Evolutionary conservation across 345 rosid genomes (phyloP).

Genomic region (Hypericum perforatum): DNA sequence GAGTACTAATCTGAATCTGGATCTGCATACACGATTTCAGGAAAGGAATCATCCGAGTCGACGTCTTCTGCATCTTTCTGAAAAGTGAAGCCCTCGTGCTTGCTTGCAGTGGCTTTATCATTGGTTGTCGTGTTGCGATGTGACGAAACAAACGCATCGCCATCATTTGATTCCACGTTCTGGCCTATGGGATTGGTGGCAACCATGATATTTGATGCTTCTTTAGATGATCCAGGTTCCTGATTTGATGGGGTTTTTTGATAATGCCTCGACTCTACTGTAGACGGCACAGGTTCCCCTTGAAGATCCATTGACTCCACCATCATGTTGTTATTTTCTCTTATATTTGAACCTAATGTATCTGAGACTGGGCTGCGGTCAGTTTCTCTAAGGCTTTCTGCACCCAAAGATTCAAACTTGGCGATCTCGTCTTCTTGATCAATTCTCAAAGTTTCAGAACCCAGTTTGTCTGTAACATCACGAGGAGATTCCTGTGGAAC

Average conservation of each 20-base stretch:
- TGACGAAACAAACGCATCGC: background rate
- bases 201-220: constrained; percentile 10
- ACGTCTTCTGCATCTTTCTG: constrained; percentile 11
- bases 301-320: constrained; percentile 19
- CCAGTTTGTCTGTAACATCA: constrained; percentile 12
- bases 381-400: constrained; percentile 14
- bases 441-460: constrained; percentile 5
- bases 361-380: constrained; percentile 18
- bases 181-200: constrained; percentile 2
- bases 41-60: constrained; percentile 31
- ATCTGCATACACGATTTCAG: constrained; percentile 36
- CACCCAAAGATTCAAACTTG: constrained; percentile 11
- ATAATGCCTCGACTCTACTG: too few species aligned
- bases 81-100: constrained; percentile 9
- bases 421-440: constrained; percentile 11
- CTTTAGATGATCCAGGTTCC: constrained; percentile 22
- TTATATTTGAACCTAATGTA: constrained; percentile 13
- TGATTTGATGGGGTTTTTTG: background rate
- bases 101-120: constrained; percentile 10
- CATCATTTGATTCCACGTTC: constrained; percentile 6
- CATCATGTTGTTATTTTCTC: constrained; percentile 16
- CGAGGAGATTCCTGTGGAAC: constrained; percentile 13
- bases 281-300: constrained; percentile 5
- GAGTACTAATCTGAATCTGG: constrained; percentile 35
- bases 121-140: constrained; percentile 8